These are phyloP conservation scores for Penicillium chermesinum DNA, from an alignment of 495 filamentous ascomycete species.

Conservation along the genomic window DNA sequence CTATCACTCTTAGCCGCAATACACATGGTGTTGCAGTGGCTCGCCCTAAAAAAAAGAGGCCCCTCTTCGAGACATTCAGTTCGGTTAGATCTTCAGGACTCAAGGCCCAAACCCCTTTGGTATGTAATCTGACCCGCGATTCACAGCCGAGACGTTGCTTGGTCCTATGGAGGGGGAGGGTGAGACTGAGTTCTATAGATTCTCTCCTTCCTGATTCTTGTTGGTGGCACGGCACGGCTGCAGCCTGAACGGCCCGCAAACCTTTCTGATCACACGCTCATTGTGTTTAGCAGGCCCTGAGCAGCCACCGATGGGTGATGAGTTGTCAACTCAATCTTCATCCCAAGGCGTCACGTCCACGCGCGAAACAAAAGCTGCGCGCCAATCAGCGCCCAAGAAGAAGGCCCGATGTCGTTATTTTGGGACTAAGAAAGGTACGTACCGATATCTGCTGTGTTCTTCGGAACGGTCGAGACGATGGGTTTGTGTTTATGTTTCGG, in stretches of 20 bases:
- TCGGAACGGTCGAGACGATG: background rate
- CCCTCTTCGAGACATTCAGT: background rate
- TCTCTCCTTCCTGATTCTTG: background rate
- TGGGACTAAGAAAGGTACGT: conserved; percentile 24
- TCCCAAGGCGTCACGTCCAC: conserved; percentile 25
- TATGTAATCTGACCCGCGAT: background rate
- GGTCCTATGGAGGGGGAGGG: background rate
- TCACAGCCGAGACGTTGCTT: background rate
- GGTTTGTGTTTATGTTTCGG: too few relatives aligned
- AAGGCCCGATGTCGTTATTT: conserved; percentile 27
- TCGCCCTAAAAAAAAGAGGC: background rate
- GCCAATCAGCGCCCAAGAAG: conserved; percentile 19
- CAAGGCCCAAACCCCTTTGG: background rate
- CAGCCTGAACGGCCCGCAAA: conserved; percentile 26
- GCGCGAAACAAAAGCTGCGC: conserved; percentile 8
- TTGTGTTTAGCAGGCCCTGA: conserved; percentile 15
- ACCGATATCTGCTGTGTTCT: background rate
- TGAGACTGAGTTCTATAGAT: background rate
- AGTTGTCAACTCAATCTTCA: conserved; percentile 28
- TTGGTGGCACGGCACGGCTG: conserved; percentile 4
- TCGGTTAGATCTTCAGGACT: background rate
- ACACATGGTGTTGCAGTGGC: conserved; percentile 10
- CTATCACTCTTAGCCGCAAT: conserved; percentile 2
- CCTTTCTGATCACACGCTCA: conserved; percentile 38
- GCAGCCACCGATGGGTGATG: conserved; percentile 17